Percentiles rank a stretch among this genome's conserved stretches.
Conservation (phyloP, 768 basidiomycete genomes). For the Rubroboletus satanas region DNA sequence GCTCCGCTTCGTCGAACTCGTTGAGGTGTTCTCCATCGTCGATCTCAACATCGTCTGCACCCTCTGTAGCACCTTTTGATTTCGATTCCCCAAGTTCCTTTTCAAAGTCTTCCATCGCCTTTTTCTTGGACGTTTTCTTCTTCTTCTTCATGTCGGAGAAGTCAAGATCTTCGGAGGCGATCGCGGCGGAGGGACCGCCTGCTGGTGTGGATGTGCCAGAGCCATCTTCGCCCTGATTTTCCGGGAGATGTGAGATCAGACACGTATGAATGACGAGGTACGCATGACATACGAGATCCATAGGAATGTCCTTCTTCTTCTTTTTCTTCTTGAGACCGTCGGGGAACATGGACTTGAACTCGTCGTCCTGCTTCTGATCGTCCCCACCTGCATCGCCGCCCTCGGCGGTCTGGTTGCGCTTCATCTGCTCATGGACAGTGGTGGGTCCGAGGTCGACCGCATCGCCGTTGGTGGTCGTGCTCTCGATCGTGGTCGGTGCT, state of each 20-base stretch:
- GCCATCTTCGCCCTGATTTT: slow-evolving; percentile 52
- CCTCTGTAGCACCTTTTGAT: slow-evolving; percentile 59
- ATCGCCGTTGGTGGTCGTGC: slow-evolving; percentile 65
- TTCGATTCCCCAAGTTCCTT: slow-evolving; percentile 80
- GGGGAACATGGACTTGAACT: slow-evolving; percentile 75
- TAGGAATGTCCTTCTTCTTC: slow-evolving; percentile 88
- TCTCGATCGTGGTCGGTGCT: slow-evolving; percentile 69
- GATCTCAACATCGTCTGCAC: slow-evolving; percentile 50
- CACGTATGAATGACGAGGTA: not conserved
- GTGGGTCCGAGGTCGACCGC: slow-evolving; percentile 72
- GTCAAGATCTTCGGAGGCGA: slow-evolving; percentile 74
- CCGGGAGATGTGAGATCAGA: slow-evolving; percentile 1
- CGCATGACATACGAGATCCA: slow-evolving; percentile 60
- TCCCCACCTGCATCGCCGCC: slow-evolving; percentile 33
- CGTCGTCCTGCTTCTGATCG: slow-evolving; percentile 62
- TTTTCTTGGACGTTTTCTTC: slow-evolving; percentile 90
- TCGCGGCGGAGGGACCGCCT: slow-evolving; percentile 32
- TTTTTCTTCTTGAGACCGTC: slow-evolving; percentile 90
- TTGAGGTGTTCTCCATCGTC: slow-evolving; percentile 63
- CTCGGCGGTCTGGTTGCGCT: slow-evolving; percentile 38
- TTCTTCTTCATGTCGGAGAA: slow-evolving; percentile 98
- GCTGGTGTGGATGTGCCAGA: slow-evolving; percentile 64
- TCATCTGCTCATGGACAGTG: slow-evolving; percentile 76
- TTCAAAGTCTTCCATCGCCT: slow-evolving; percentile 90
- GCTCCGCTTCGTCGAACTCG: slow-evolving; percentile 73